Conservation (phyloP, 331 rosid genomes). For the Spiraea crenata region DNA sequence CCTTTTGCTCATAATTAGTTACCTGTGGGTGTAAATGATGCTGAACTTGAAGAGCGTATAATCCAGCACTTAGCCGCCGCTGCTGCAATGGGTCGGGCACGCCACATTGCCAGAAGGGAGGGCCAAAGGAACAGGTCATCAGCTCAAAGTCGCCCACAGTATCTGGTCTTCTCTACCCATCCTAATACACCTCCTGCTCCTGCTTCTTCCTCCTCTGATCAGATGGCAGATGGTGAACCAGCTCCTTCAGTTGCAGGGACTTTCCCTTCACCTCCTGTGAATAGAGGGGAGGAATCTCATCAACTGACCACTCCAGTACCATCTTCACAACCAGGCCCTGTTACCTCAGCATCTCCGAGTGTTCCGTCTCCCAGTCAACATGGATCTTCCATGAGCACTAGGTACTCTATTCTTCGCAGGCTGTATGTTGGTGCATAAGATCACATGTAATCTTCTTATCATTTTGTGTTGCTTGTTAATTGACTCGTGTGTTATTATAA, state of each 20-base stretch:
- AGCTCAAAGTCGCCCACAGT: constrained; percentile 86
- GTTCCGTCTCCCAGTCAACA: constrained; percentile 38
- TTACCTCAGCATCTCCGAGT: constrained; percentile 59
- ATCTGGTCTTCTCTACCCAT: constrained; percentile 76
- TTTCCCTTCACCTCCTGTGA: constrained; percentile 36
- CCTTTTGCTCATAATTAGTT: constrained; percentile 48
- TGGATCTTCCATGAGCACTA: constrained; percentile 45
- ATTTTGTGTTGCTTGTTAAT: background rate
- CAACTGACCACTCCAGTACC: constrained; percentile 40
- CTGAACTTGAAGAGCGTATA: constrained; percentile 95
- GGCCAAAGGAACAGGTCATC: constrained; percentile 83
- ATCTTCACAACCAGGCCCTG: constrained; percentile 44
- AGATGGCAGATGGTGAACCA: constrained; percentile 63
- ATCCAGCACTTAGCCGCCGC: constrained; percentile 98
- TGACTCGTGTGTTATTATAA: constrained; percentile 10
- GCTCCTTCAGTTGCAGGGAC: constrained; percentile 46
- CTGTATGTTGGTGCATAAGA: constrained; percentile 1
- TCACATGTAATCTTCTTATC: background rate
- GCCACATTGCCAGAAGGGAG: constrained; percentile 90
- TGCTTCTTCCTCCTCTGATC: constrained; percentile 65
- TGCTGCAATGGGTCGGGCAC: constrained; percentile 98
- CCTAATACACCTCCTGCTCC: constrained; percentile 62
- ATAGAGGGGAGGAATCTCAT: constrained; percentile 53
- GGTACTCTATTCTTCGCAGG: constrained; percentile 35
- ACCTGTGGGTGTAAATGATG: constrained; percentile 86